Evolutionary conservation across 192 early-diverging fungal species (phyloP).

Genomic region (Mortierella claussenii): DNA sequence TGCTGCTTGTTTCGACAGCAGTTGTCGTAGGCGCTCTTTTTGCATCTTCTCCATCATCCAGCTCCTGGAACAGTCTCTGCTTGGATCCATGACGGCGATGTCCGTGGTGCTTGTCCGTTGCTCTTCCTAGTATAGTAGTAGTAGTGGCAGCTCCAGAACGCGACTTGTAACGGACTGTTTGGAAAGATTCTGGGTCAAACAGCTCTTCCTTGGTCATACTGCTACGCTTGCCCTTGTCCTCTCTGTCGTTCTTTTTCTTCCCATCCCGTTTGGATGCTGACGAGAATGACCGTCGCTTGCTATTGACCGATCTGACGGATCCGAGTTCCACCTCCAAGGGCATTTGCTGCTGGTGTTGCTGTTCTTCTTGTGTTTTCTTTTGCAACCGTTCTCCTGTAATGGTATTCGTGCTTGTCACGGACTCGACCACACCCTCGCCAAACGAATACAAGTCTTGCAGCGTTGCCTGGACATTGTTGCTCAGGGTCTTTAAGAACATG

Average conservation of each 20-base stretch:
- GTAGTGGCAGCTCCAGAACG: not conserved
- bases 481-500: constrained; percentile 5
- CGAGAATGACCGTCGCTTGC: too few relatives aligned
- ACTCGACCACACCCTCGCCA: constrained; percentile 6
- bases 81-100: too few relatives aligned
- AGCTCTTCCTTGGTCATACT: not conserved
- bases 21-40: too few relatives aligned
- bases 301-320: not conserved
- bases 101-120: too few relatives aligned
- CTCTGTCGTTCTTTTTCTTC: not conserved
- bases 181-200: constrained; percentile 18
- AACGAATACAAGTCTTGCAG: constrained; percentile 10
- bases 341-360: not conserved
- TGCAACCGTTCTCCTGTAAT: not conserved
- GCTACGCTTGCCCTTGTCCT: too few relatives aligned
- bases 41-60: too few relatives aligned
- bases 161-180: constrained; percentile 31
- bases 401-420: not conserved
- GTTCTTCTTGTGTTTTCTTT: not conserved
- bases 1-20: too few relatives aligned
- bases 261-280: too few relatives aligned
- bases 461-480: constrained; percentile 9
- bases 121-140: too few relatives aligned
- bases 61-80: too few relatives aligned
- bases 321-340: constrained; percentile 18